Percentiles rank a stretch among this genome's conserved stretches.
Conservation (phyloP, 768 basidiomycete genomes). For the Plicaturopsis crispa region DNA sequence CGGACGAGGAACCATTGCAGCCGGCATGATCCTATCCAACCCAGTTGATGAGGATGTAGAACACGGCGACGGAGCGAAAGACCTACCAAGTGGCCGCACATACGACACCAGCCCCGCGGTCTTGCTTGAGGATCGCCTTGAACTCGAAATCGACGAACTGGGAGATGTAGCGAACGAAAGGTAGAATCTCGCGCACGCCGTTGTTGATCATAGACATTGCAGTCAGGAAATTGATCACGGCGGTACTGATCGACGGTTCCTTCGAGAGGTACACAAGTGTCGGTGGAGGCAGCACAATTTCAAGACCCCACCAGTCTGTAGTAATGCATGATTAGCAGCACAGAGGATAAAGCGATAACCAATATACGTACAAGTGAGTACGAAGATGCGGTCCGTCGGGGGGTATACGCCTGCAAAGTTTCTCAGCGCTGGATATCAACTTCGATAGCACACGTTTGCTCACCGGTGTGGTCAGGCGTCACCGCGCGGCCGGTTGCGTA, state of each 20-base stretch:
- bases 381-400: conserved; percentile 70
- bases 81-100: conserved; percentile 84
- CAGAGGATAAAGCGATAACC: neutral
- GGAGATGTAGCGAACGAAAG: conserved; percentile 77
- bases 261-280: conserved; percentile 55
- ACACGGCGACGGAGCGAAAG: too few species aligned
- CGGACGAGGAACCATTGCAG: conserved; percentile 68
- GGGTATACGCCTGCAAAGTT: conserved; percentile 48
- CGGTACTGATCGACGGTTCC: conserved; percentile 50
- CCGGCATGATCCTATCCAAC: conserved; percentile 74
- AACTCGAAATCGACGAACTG: conserved; percentile 78
- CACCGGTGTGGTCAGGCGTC: conserved; percentile 59
- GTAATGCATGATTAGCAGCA: conserved; percentile 5
- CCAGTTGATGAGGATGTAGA: neutral
- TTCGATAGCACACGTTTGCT: conserved; percentile 7
- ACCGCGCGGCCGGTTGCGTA: conserved; percentile 66
- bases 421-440: conserved; percentile 2
- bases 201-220: conserved; percentile 62
- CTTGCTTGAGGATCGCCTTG: conserved; percentile 49
- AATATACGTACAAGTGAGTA: conserved; percentile 60
- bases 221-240: conserved; percentile 69
- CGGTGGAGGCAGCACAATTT: conserved; percentile 67
- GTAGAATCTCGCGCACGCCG: conserved; percentile 76
- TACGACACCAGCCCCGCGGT: conserved; percentile 72
- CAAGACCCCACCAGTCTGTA: conserved; percentile 88